Percentiles rank a stretch among this genome's conserved stretches.
These are phyloP conservation scores for Vaccinium darrowii DNA, from an alignment of 148 eudicot species.

Conservation along the genomic window DNA sequence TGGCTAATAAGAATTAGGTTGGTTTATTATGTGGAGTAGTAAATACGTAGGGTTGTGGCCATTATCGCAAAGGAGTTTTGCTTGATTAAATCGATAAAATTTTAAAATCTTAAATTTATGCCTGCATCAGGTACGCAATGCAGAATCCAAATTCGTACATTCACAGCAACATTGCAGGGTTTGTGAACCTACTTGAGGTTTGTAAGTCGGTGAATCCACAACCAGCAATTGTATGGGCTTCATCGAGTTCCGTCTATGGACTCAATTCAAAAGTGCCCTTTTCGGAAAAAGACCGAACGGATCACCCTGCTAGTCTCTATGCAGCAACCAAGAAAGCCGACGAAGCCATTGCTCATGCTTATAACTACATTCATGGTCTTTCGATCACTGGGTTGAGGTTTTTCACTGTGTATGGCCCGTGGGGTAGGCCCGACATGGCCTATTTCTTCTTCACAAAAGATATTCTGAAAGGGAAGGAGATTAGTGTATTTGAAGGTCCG, in stretches of 20 bases:
- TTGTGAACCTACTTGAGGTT: constrained; percentile 57
- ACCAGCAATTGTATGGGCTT: constrained; percentile 71
- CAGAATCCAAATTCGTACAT: constrained; percentile 58
- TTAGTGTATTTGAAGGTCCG: constrained; percentile 57
- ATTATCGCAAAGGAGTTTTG: too few species aligned
- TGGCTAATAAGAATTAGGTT: too few species aligned
- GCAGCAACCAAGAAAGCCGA: constrained; percentile 84
- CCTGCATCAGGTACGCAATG: constrained; percentile 37
- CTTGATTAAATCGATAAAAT: too few species aligned
- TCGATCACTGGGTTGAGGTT: constrained; percentile 69
- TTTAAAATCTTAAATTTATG: too few species aligned
- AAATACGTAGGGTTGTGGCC: too few species aligned
- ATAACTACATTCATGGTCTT: constrained; percentile 69
- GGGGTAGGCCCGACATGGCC: constrained; percentile 94
- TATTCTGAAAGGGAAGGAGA: constrained; percentile 56
- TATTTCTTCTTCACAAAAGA: constrained; percentile 72
- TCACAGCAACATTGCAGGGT: constrained; percentile 64
- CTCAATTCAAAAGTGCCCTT: constrained; percentile 68
- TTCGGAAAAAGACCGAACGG: constrained; percentile 63
- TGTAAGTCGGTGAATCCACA: constrained; percentile 62
- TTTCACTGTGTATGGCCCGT: constrained; percentile 77
- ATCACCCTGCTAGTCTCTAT: constrained; percentile 72
- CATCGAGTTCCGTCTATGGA: constrained; percentile 76
- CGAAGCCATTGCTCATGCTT: constrained; percentile 72
- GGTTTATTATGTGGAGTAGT: too few species aligned